These are phyloP conservation scores for Nannizziopsis arthrosporioides DNA, from an alignment of 2,329 filamentous ascomycete genomes.

Conservation along the genomic window DNA sequence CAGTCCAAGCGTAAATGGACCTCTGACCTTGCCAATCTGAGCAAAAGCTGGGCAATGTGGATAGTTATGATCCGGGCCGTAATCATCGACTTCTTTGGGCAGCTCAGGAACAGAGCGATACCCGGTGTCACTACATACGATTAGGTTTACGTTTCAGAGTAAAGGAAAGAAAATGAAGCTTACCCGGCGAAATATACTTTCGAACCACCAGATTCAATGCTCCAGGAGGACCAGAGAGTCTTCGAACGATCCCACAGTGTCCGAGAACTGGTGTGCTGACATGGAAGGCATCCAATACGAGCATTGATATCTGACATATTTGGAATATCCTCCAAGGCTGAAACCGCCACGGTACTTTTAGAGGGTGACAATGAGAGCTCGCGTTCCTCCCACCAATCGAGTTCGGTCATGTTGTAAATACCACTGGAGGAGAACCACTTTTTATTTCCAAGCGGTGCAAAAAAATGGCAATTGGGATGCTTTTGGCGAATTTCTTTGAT, in stretches of 20 bases:
- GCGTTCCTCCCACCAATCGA: constrained; percentile 90
- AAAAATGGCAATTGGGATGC: constrained; percentile 73
- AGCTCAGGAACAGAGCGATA: constrained; percentile 66
- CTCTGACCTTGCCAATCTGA: constrained; percentile 66
- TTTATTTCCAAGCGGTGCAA: constrained; percentile 72
- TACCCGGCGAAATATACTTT: constrained; percentile 73
- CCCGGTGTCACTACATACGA: constrained; percentile 61
- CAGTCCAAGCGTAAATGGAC: constrained; percentile 80
- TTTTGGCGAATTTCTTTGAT: constrained; percentile 57
- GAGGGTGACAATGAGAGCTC: constrained; percentile 52
- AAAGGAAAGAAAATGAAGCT: constrained; percentile 15
- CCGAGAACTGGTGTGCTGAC: constrained; percentile 69
- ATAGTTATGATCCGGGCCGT: constrained; percentile 52
- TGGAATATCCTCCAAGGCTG: constrained; percentile 2
- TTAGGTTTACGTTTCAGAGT: background rate
- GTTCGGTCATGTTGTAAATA: constrained; percentile 66
- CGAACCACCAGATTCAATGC: constrained; percentile 57
- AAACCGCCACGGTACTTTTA: constrained; percentile 21
- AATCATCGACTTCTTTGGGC: constrained; percentile 56
- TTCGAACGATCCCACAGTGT: constrained; percentile 55
- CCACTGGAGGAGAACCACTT: constrained; percentile 65
- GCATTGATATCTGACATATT: constrained; percentile 48
- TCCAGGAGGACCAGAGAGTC: constrained; percentile 86
- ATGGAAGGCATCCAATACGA: constrained; percentile 65
- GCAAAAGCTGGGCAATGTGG: constrained; percentile 74